Conservation (phyloP, 768 basidiomycete genomes). For the Amanita muscaria region DNA sequence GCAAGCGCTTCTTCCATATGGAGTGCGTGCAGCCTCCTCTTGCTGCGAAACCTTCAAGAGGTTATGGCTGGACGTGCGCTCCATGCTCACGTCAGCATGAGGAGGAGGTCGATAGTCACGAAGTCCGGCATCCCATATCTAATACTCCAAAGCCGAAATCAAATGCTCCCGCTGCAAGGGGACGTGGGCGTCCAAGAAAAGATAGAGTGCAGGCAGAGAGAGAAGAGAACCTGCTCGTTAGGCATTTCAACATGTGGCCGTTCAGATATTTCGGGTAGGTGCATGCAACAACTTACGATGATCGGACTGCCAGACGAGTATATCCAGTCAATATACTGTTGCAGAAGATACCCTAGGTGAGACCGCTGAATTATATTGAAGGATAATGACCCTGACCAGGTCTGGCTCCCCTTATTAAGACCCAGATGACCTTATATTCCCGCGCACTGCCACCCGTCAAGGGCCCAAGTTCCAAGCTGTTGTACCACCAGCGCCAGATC, state of each 20-base stretch:
- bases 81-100: slow-evolving; percentile 86
- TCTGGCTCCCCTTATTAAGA: slow-evolving; percentile 41
- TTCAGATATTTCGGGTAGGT: slow-evolving; percentile 96
- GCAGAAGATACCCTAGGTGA: slow-evolving; percentile 87
- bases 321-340: slow-evolving; percentile 70
- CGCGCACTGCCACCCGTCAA: slow-evolving; percentile 84
- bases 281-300: slow-evolving; percentile 1
- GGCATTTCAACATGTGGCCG: slow-evolving; percentile 86
- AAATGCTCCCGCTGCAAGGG: slow-evolving; percentile 63
- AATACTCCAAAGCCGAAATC: slow-evolving; percentile 44
- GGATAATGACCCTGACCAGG: slow-evolving; percentile 5
- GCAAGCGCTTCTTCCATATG: slow-evolving; percentile 95
- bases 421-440: slow-evolving; percentile 94
- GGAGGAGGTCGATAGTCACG: slow-evolving; percentile 73
- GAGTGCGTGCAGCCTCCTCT: slow-evolving; percentile 88
- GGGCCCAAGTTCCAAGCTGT: slow-evolving; percentile 79
- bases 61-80: slow-evolving; percentile 96
- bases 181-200: slow-evolving; percentile 71
- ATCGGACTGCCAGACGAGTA: slow-evolving; percentile 4
- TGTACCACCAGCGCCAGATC: slow-evolving; percentile 40
- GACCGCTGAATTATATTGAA: slow-evolving; percentile 13
- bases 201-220: slow-evolving; percentile 64
- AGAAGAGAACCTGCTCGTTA: slow-evolving; percentile 69
- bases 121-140: slow-evolving; percentile 52
- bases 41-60: slow-evolving; percentile 83